Conservation (phyloP, 768 basidiomycete species). For the Peribolospora baueri region DNA sequence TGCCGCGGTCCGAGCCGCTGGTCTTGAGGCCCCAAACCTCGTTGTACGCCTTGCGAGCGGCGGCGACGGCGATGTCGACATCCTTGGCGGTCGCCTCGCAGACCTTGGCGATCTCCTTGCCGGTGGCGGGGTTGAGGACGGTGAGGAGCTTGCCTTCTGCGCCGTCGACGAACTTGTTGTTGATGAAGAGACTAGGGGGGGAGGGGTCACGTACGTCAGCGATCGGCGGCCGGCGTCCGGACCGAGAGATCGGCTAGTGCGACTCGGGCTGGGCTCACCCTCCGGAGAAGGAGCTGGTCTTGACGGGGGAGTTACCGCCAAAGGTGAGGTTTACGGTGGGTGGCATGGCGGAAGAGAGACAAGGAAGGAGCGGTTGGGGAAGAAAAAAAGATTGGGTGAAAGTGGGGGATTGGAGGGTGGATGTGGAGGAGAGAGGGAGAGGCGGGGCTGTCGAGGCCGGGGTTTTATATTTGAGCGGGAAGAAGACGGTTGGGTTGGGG, state of each 20-base stretch:
- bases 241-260: not conserved
- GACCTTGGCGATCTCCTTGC: constrained; percentile 31
- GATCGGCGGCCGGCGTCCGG: no score
- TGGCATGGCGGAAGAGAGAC: no score
- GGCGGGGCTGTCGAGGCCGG: no score
- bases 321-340: constrained; percentile 13
- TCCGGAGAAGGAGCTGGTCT: not conserved
- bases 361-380: no score
- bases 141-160: constrained; percentile 35
- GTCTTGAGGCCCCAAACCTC: constrained; percentile 43
- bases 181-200: constrained; percentile 45
- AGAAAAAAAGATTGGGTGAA: no score
- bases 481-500: no score
- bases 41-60: constrained; percentile 38
- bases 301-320: constrained; percentile 4
- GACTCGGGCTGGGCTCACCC: not conserved
- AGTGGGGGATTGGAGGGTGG: no score
- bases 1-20: constrained; percentile 30
- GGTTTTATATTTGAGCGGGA: no score
- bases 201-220: not conserved
- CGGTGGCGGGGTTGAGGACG: constrained; percentile 29
- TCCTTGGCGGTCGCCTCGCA: constrained; percentile 26
- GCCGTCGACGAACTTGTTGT: constrained; percentile 39
- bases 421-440: no score
- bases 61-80: constrained; percentile 49